A percentile compares a stretch with the other conserved stretches of the same genome.
Conservation (phyloP, 2,329 filamentous ascomycete species). For the Sporothrix humicola region DNA sequence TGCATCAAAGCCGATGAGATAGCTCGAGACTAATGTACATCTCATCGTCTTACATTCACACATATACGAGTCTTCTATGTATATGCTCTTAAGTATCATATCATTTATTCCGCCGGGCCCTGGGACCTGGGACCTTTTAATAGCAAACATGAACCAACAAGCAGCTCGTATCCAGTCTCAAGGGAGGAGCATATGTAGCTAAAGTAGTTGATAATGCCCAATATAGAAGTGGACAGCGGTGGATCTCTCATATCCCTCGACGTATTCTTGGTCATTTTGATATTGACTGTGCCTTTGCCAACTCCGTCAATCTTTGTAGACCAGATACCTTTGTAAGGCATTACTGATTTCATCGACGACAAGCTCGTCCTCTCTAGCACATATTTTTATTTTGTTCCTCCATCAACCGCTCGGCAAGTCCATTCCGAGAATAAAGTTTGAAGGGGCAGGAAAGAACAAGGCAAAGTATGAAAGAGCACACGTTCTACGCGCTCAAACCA, state of each 20-base stretch:
- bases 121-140: conserved; percentile 24
- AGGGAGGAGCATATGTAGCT: not conserved
- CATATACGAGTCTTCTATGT: not conserved
- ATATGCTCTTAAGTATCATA: not conserved
- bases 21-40: too few relatives aligned
- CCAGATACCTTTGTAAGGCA: too few relatives aligned
- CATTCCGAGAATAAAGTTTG: not conserved
- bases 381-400: not conserved
- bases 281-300: too few relatives aligned
- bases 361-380: not conserved
- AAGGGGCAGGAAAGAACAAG: not conserved
- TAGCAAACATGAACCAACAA: not conserved
- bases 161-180: not conserved
- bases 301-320: too few relatives aligned
- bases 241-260: too few relatives aligned
- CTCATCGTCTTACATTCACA: too few relatives aligned
- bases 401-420: not conserved
- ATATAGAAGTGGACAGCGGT: too few relatives aligned
- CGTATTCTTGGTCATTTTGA: too few relatives aligned
- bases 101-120: conserved; percentile 1
- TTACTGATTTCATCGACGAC: too few relatives aligned
- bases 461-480: not conserved
- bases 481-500: not conserved
- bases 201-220: not conserved
- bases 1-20: too few relatives aligned